Conservation (phyloP, 257 asterid genomes). For the Lycium barbarum region DNA sequence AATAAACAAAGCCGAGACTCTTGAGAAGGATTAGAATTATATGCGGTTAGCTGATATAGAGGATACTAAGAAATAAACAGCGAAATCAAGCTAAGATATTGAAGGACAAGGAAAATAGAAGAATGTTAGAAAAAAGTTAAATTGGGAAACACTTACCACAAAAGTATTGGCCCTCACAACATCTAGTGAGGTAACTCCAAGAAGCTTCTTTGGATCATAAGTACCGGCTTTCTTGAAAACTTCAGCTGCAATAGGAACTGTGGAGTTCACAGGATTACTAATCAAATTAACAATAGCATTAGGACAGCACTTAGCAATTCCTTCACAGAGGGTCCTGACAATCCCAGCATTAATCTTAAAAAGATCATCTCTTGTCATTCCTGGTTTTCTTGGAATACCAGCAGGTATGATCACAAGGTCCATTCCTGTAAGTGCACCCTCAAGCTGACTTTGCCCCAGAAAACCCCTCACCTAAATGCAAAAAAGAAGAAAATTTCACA, state of each 20-base stretch:
- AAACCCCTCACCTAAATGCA: constrained; percentile 55
- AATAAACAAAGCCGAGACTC: neutral
- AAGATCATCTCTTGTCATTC: constrained; percentile 98
- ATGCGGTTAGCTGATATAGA: neutral
- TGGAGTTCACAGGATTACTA: constrained; percentile 96
- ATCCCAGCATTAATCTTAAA: constrained; percentile 96
- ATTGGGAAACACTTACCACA: constrained; percentile 52
- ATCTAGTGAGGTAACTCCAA: constrained; percentile 97
- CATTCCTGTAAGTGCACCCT: constrained; percentile 94
- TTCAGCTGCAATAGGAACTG: constrained; percentile 98
- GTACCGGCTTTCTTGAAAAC: constrained; percentile 86
- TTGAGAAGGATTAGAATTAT: neutral
- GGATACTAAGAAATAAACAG: neutral
- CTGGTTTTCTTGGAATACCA: constrained; percentile 98
- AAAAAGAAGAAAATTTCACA: neutral
- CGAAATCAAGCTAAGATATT: neutral
- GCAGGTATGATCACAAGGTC: constrained; percentile 96
- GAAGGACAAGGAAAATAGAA: constrained; percentile 30
- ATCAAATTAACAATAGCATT: constrained; percentile 84
- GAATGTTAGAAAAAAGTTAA: neutral
- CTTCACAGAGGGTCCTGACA: constrained; percentile 88
- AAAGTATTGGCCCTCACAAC: constrained; percentile 97
- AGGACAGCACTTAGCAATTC: constrained; percentile 86
- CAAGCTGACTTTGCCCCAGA: constrained; percentile 78
- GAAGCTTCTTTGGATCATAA: constrained; percentile 81